Evolutionary conservation across 1,139 yeast genomes (phyloP).

Genomic region (Blastobotrys buckinghamii): DNA sequence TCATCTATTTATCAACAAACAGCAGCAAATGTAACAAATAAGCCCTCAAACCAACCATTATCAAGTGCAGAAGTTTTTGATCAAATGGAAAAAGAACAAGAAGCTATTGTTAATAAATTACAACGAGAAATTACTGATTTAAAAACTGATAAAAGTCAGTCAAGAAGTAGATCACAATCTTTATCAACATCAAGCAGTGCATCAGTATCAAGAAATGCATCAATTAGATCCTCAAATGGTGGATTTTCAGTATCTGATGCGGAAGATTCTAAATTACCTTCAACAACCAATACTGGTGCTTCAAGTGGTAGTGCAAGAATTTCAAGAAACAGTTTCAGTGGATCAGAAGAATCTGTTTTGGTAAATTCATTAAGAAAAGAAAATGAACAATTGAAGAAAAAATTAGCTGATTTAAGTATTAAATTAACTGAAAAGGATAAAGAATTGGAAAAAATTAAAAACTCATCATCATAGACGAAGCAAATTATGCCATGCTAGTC

Average conservation of each 20-base stretch:
- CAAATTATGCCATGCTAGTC: too few relatives aligned
- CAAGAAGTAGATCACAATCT: conserved; percentile 26
- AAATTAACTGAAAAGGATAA: conserved; percentile 29
- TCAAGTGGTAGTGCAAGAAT: background rate
- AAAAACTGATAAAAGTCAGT: conserved; percentile 20
- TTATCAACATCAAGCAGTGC: conserved; percentile 30
- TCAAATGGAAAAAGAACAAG: conserved; percentile 34
- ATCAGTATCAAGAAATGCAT: conserved; percentile 28
- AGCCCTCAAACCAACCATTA: conserved; percentile 5
- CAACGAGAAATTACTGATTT: conserved; percentile 33
- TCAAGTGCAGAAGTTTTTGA: conserved; percentile 25
- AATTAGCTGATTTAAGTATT: conserved; percentile 30
- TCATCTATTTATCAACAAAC: conserved; percentile 6
- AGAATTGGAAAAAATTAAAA: conserved; percentile 24
- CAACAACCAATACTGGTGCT: background rate
- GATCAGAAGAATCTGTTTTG: conserved; percentile 2
- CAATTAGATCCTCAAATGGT: conserved; percentile 23
- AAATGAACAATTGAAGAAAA: conserved; percentile 30
- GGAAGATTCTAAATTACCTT: conserved; percentile 17
- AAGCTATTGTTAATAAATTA: conserved; percentile 35
- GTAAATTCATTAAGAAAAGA: conserved; percentile 24
- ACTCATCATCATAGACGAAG: too few relatives aligned
- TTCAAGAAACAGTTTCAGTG: background rate
- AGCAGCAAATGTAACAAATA: background rate
- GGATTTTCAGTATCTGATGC: conserved; percentile 23